Percentiles rank a stretch among this genome's conserved stretches.
Evolutionary conservation across 257 asterid species (phyloP).

Genomic region (Haberlea rhodopensis): DNA sequence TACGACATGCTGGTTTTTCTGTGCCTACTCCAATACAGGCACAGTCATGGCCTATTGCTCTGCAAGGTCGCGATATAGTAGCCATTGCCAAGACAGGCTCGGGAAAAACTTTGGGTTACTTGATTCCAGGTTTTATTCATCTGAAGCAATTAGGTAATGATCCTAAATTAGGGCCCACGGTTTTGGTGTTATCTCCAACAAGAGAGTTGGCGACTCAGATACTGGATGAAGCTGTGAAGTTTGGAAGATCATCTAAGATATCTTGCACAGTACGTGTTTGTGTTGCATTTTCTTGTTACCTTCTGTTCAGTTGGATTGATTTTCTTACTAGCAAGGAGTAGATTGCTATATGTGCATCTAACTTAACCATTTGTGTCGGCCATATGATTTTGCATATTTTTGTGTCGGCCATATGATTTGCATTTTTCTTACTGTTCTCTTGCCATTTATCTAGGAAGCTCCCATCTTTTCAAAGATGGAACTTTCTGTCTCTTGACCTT

Average conservation of each 20-base stretch:
- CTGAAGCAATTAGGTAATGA: constrained; percentile 57
- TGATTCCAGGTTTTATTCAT: constrained; percentile 88
- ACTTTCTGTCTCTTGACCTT: not conserved
- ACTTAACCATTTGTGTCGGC: constrained; percentile 15
- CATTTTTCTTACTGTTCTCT: constrained; percentile 6
- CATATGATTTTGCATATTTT: constrained; percentile 16
- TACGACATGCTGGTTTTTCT: constrained; percentile 81
- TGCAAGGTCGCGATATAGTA: constrained; percentile 88
- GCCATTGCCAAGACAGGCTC: constrained; percentile 99
- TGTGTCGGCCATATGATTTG: constrained; percentile 12
- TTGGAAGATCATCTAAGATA: constrained; percentile 80
- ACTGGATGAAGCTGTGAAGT: constrained; percentile 90
- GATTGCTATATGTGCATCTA: constrained; percentile 3
- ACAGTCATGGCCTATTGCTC: constrained; percentile 98
- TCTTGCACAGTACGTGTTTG: constrained; percentile 75
- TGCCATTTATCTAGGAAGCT: not conserved
- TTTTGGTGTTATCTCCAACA: constrained; percentile 92
- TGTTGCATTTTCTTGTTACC: constrained; percentile 17
- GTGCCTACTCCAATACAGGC: constrained; percentile 99
- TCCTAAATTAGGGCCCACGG: constrained; percentile 86
- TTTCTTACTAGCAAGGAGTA: not conserved
- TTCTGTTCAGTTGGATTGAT: not conserved
- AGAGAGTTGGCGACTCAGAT: constrained; percentile 98
- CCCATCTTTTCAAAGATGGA: not conserved
- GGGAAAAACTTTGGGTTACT: constrained; percentile 93